Base-by-base conservation (phyloP, 108 stramenopile genomes). In the Bacterosira constricta region DNA sequence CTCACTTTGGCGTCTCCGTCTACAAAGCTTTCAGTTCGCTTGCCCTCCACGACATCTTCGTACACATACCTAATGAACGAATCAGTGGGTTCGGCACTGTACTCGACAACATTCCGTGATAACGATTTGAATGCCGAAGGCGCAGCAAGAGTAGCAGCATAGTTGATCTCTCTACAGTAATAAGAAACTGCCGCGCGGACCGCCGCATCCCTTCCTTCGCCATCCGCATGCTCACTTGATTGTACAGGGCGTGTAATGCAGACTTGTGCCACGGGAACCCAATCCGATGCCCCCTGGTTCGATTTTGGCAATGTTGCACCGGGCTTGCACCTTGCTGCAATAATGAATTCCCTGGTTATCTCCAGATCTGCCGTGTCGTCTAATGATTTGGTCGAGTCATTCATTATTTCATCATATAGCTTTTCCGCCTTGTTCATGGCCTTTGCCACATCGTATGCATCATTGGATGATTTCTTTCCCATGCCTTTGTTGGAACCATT, bases 231-330 rank as follows among this genome's bases (percentile, higher is more conserved):
- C n/a, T n/a, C n/a, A n/a, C n/a, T n/a, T 0, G 44, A 52, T 4
- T 73, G 63, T 50, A 66, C 62, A 5, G 80, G 79, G 25, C 88
- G 60, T 25, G 60, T 73, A 18, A 91, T 41, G 58, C 78, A 76
- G 26, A 94, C 17, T 57, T 91, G 90, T 17, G 89, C 88, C 29
- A 94, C 83, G 11, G 93, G 93, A 25, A 94, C 73, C 90, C 93
- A 94, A 69, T 94, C 92, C 4, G 84, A 46, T 3, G 88, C 83
- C 18, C 0, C 15, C n/a, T 37, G 32, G 29, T 34, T 32, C 25
- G 59, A 63, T 4, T 29, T 37, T 35, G 66, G 44, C 11, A 60
- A 26, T 27, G 63, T 30, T 4, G 42, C 13, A 17, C 53, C 67
- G 6, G 41, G 69, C 39, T 71, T 71, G 51, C 51, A 59, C n/a